phyloP scores from a whole-genome alignment of 176 grass and related monocot species.

The Cenchrus americanus region DNA sequence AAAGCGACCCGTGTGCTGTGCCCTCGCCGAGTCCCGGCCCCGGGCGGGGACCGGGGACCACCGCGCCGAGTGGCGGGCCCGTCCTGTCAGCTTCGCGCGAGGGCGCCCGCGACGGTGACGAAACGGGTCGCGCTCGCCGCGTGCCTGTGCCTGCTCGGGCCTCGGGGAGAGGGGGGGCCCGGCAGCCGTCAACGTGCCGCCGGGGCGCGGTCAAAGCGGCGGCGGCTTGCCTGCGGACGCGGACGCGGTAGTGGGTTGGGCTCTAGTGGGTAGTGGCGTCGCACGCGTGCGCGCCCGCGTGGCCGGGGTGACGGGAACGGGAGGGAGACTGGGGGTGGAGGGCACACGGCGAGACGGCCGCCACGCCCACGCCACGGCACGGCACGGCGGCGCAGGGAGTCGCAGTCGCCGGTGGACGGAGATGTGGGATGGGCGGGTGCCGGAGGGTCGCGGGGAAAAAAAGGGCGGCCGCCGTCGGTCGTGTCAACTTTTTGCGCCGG shows the following conservation, averaged over 20 bases:
- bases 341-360: neutral
- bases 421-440: neutral
- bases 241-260: conserved; percentile 14
- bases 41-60: neutral
- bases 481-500: neutral
- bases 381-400: neutral
- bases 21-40: neutral
- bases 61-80: neutral
- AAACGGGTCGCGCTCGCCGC: neutral
- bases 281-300: neutral
- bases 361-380: neutral
- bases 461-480: neutral
- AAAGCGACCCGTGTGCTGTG: conserved; percentile 17
- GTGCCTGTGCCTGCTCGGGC: no score
- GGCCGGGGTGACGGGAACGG: neutral
- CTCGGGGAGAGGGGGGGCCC: neutral
- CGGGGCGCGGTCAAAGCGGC: conserved; percentile 17
- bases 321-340: no score
- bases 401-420: neutral
- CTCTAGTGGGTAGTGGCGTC: neutral
- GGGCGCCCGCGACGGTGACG: neutral
- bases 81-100: neutral
- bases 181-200: conserved; percentile 11
- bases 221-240: neutral
- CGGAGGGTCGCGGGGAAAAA: neutral